Evolutionary conservation across 1,284 basidiomycete species (phyloP), one percentile per base, ranked within the genome.

Genomic region (Boletellus sp.): DNA sequence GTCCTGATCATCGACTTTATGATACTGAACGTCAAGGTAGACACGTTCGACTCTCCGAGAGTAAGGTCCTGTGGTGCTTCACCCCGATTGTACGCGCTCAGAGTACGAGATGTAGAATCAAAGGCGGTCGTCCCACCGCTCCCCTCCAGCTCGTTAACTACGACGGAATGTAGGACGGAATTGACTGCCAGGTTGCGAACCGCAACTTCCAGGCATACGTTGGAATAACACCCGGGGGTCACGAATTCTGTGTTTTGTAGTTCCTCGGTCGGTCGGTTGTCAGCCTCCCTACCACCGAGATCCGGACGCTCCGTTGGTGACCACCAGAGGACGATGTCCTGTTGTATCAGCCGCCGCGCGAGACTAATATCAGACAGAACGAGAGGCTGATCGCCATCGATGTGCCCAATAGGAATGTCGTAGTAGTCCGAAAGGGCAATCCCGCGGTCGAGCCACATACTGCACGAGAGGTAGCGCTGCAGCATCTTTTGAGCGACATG

Each of bases 311-410:
- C 85, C 5, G 86, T 83, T 1, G 88, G 80, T 4, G 96, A 96
- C 97, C 97, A 99, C 97, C 97, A 99, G 2, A 99, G 75, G 3
- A 98, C 76, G 68, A 92, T 86, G 64, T 99, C 97, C 58, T 97
- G 91, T 50, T 86, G 85, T 47, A 85, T 75, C 42, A 99, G 74
- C 21, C 91, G 82, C 22, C 95, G 85, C 1, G 96, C 91, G 65
- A 97, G 96, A 59, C 88, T 91, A 53, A 99, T 79, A 61, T 99
- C 97, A 2, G 93, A 85, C 30, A 97, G 77, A 60, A 91, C 81
- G 18, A 97, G 73, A 2, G 93, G 86, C 46, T 93, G 86, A 64
- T 99, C 96, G 8, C 89, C 85, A 44, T 94, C 92, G 45, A 99
- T 80, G 67, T 99, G 95, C 4, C 87, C 92, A 11, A 98, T 74